Evolutionary conservation across 2,329 filamentous ascomycete species (phyloP).

Genomic region (Colletotrichum sojae): DNA sequence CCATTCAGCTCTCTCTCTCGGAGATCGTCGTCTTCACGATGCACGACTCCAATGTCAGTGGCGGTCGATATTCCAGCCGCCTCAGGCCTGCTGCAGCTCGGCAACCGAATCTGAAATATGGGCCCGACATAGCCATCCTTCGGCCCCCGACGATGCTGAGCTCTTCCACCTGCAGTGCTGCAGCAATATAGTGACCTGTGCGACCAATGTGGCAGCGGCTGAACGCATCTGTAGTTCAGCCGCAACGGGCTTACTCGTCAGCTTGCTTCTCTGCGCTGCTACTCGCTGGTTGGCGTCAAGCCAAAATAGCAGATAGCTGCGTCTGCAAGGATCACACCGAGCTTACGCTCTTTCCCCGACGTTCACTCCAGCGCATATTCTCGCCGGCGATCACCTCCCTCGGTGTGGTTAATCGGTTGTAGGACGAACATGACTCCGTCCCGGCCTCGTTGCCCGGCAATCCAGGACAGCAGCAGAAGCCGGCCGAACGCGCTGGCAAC

Average conservation of each 20-base stretch:
- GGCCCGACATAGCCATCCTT: neutral
- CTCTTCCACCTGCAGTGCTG: slow-evolving; percentile 8
- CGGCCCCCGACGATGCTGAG: slow-evolving; percentile 3
- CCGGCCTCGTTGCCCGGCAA: neutral
- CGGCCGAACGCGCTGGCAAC: neutral
- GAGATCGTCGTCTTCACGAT: neutral
- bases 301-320: neutral
- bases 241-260: slow-evolving; percentile 18
- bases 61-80: slow-evolving; percentile 1
- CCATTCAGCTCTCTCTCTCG: slow-evolving; percentile 12
- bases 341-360: slow-evolving; percentile 1
- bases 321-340: neutral
- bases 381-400: neutral
- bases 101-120: too few relatives aligned
- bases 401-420: neutral
- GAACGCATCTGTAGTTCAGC: slow-evolving; percentile 20
- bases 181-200: neutral
- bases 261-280: neutral
- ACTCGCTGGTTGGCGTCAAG: neutral
- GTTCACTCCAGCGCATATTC: neutral
- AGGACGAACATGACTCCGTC: neutral
- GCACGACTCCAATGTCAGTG: neutral
- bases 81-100: neutral
- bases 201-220: slow-evolving; percentile 23
- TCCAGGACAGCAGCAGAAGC: neutral